These are phyloP conservation scores for Aspergillus glaucus DNA, from an alignment of 2,329 filamentous ascomycete genomes.

Conservation along the genomic window DNA sequence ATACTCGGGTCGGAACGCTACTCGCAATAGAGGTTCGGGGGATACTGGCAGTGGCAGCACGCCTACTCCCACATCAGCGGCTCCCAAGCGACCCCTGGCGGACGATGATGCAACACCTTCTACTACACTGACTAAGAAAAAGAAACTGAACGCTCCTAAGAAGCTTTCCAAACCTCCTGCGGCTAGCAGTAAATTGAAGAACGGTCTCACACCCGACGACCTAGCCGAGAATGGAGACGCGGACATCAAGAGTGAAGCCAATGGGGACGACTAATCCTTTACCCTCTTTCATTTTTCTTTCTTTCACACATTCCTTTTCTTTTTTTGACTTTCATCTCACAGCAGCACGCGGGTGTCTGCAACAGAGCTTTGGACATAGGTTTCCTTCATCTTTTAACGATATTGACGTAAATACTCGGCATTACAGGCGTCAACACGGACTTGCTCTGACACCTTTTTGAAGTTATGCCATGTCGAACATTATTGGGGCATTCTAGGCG, in stretches of 20 bases:
- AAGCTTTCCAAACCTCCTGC: conserved; percentile 32
- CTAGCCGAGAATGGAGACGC: conserved; percentile 21
- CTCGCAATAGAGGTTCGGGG: conserved; percentile 40
- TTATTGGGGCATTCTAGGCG: conserved; percentile 14
- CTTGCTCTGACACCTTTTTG: conserved; percentile 10
- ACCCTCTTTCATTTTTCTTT: neutral
- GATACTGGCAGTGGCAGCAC: conserved; percentile 34
- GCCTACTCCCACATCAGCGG: conserved; percentile 17
- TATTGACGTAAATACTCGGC: conserved; percentile 22
- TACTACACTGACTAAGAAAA: conserved; percentile 43
- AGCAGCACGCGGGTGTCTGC: neutral
- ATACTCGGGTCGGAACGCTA: conserved; percentile 48
- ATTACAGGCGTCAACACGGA: conserved; percentile 20
- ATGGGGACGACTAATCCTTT: conserved; percentile 19
- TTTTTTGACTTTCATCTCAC: conserved; percentile 1
- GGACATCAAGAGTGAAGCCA: conserved; percentile 30
- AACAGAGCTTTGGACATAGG: conserved; percentile 12
- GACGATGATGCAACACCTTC: conserved; percentile 40
- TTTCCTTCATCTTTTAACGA: conserved; percentile 15
- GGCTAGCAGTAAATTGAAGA: conserved; percentile 35
- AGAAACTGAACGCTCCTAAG: conserved; percentile 38
- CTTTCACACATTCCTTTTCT: neutral
- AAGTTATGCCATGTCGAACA: conserved; percentile 10
- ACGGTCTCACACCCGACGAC: conserved; percentile 34
- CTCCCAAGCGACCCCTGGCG: conserved; percentile 30